These are phyloP conservation scores for Monascus purpureus DNA, from an alignment of 495 filamentous ascomycete genomes.

Conservation along the genomic window DNA sequence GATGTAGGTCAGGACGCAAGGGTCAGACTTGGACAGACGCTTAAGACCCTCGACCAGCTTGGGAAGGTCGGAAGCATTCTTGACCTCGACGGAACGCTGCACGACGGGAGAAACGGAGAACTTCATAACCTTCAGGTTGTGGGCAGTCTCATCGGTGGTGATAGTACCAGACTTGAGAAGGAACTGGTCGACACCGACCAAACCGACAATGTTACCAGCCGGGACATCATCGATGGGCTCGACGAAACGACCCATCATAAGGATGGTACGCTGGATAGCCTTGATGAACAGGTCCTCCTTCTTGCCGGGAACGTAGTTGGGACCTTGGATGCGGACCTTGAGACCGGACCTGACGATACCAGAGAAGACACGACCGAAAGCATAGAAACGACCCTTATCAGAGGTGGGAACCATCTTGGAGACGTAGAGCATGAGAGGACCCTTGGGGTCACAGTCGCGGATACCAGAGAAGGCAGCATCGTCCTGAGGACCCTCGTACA, in stretches of 20 bases:
- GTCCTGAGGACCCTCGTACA: slow-evolving; percentile 94
- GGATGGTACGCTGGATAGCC: slow-evolving; percentile 97
- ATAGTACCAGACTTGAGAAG: slow-evolving; percentile 99
- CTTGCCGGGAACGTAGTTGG: slow-evolving; percentile 94
- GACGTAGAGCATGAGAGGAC: slow-evolving; percentile 98
- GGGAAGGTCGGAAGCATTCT: slow-evolving; percentile 98
- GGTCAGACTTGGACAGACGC: slow-evolving; percentile 99
- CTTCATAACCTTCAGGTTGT: slow-evolving; percentile 99
- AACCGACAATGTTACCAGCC: slow-evolving; percentile 96
- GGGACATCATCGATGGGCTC: slow-evolving; percentile 99
- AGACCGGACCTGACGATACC: slow-evolving; percentile 94
- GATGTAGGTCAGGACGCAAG: slow-evolving; percentile 86
- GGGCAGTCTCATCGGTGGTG: slow-evolving; percentile 90
- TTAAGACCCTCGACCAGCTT: slow-evolving; percentile 99
- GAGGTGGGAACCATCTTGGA: slow-evolving; percentile 99
- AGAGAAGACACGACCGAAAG: slow-evolving; percentile 99
- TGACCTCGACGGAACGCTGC: slow-evolving; percentile 96
- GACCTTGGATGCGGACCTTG: slow-evolving; percentile 99
- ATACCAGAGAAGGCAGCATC: slow-evolving; percentile 89
- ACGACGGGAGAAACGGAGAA: slow-evolving; percentile 99
- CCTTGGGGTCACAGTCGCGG: slow-evolving; percentile 95
- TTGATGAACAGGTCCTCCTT: slow-evolving; percentile 99
- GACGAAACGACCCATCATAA: slow-evolving; percentile 99
- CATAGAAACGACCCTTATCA: slow-evolving; percentile 99
- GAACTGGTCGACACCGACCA: slow-evolving; percentile 99